Evolutionary conservation across 1,284 basidiomycete genomes (phyloP).

Genomic region (Marasmius fiardii): DNA sequence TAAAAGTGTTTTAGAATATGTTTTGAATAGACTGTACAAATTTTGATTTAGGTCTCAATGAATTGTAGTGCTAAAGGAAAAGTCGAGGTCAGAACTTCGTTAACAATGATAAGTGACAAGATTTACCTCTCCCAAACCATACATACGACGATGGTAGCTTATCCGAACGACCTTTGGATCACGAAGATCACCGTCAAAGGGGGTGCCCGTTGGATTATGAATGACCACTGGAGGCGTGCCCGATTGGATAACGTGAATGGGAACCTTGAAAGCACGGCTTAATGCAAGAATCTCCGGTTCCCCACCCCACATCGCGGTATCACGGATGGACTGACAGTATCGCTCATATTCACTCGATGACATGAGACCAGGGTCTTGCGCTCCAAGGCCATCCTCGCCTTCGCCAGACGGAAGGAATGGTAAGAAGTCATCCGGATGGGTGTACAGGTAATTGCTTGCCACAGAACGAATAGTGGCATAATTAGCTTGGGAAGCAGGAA

Average conservation of each 20-base stretch:
- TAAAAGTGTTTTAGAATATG: slow-evolving; percentile 18
- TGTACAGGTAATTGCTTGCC: slow-evolving; percentile 82
- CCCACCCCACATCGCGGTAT: slow-evolving; percentile 93
- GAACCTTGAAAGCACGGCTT: slow-evolving; percentile 77
- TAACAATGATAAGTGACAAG: not conserved
- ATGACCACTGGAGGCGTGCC: slow-evolving; percentile 81
- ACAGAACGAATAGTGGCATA: slow-evolving; percentile 61
- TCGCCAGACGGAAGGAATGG: slow-evolving; percentile 85
- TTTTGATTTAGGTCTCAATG: slow-evolving; percentile 57
- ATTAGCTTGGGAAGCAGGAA: slow-evolving; percentile 53
- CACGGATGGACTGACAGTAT: slow-evolving; percentile 81
- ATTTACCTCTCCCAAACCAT: slow-evolving; percentile 89
- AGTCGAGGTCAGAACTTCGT: slow-evolving; percentile 6
- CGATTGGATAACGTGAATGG: slow-evolving; percentile 91
- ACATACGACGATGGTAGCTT: slow-evolving; percentile 90
- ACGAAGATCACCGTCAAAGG: slow-evolving; percentile 27
- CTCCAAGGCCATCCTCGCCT: slow-evolving; percentile 76
- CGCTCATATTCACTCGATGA: slow-evolving; percentile 61
- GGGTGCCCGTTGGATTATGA: slow-evolving; percentile 55
- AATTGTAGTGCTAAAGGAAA: slow-evolving; percentile 80
- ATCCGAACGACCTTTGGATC: slow-evolving; percentile 62
- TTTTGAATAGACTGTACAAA: slow-evolving; percentile 39
- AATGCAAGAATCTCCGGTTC: slow-evolving; percentile 96
- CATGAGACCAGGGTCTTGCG: slow-evolving; percentile 73
- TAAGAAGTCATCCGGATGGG: slow-evolving; percentile 88